Base-by-base conservation (phyloP, 192 early-diverging fungal species). In the Tieghemiomyces parasiticus region DNA sequence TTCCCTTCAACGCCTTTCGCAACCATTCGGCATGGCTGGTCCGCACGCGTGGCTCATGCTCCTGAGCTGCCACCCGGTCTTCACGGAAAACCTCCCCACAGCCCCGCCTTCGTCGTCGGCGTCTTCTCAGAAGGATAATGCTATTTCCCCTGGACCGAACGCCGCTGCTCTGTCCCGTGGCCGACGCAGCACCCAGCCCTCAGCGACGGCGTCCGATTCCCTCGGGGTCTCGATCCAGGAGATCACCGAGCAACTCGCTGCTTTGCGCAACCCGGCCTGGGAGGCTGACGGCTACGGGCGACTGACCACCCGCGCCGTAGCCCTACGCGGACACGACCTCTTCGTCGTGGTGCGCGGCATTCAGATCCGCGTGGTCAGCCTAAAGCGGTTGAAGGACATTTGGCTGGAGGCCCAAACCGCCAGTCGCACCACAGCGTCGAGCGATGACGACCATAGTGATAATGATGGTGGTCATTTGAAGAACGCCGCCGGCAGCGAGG, bases 341-440 rank as follows among this genome's bases (percentile, higher is more conserved):
- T 34, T 58, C n/a, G 55, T 58, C n/a, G 55, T 58, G 35, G 32
- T 58, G 34, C 55, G 35, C 22, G 55, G 55, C 24, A 34, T 35
- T 34, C 34, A 58, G 35, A 58, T 58, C 32, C 55, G 55, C 24
- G 22, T 58, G 34, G 32, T 58, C 22, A 58, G 35, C 33, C 33
- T 58, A 3, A 58, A 58, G 34, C 55, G 33, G 22, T 58, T 30
- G 12, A 58, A 58, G n/a, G 55, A 58, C 55, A 34, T 38, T 10
- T 58, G 55, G 55, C 26, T 58, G 22, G 38, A 42, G 38, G 38
- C 38, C 38, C 38, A 42, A 42, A 42, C 6, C 16, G 16, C 38
- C 8, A 42, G 8, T 16, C 6, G 8, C 38, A 6, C 38, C 38
- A 6, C 8, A 6, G 38, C 38, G 8, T 6, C 8, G 16, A 42